A percentile compares a stretch with the other conserved stretches of the same genome.
These are phyloP conservation scores for Royoungia palumana DNA, from an alignment of 768 basidiomycete genomes.

Conservation along the genomic window DNA sequence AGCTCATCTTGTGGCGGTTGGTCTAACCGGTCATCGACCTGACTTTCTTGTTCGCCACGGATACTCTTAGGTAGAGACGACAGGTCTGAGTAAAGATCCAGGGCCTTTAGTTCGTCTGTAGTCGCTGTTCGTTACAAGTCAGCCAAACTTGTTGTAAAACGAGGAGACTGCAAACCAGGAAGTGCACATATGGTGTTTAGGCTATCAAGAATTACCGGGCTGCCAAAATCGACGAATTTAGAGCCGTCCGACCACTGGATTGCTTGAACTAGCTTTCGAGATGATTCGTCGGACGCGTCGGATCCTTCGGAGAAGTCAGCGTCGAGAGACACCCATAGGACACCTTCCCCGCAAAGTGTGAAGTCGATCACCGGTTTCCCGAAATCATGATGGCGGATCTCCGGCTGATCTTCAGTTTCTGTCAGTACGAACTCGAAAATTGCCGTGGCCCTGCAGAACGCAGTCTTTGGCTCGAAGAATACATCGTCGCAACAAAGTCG, in stretches of 20 bases:
- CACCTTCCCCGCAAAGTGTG: constrained; percentile 33
- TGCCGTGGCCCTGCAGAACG: constrained; percentile 55
- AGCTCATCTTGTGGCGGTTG: constrained; percentile 12
- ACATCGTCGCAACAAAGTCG: not conserved
- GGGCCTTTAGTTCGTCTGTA: constrained; percentile 42
- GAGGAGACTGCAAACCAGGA: constrained; percentile 38
- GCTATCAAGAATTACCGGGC: constrained; percentile 36
- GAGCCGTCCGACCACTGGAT: constrained; percentile 35
- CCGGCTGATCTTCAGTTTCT: constrained; percentile 18
- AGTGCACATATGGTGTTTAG: constrained; percentile 46
- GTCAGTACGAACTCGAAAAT: constrained; percentile 50
- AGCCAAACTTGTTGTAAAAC: not conserved
- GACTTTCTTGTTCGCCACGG: constrained; percentile 44
- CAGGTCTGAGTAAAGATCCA: constrained; percentile 62
- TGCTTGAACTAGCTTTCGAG: constrained; percentile 27
- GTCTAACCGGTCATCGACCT: constrained; percentile 29
- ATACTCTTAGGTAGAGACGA: constrained; percentile 58
- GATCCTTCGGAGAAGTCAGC: constrained; percentile 32
- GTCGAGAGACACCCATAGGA: constrained; percentile 51
- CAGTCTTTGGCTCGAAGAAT: not conserved
- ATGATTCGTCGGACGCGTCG: constrained; percentile 8
- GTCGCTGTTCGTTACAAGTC: constrained; percentile 38
- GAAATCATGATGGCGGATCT: constrained; percentile 46
- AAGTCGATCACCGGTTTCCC: constrained; percentile 62
- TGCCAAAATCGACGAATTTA: constrained; percentile 21